These are phyloP conservation scores for Pleurotus djamor DNA, from an alignment of 768 basidiomycete genomes.

Conservation along the genomic window DNA sequence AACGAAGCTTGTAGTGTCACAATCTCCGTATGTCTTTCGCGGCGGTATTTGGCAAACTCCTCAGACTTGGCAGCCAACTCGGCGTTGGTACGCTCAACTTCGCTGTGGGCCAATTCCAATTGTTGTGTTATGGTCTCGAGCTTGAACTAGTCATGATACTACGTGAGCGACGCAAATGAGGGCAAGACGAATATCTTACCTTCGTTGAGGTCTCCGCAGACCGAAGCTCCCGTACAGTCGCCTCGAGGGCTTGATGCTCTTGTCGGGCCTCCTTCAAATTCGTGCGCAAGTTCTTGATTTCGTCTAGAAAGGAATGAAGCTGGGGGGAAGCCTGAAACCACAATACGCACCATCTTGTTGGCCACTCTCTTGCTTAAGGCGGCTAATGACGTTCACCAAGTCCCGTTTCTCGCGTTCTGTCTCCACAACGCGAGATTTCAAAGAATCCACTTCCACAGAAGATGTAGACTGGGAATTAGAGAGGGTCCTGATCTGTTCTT, in stretches of 20 bases:
- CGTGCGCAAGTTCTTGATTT: conserved; percentile 63
- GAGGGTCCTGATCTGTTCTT: conserved; percentile 55
- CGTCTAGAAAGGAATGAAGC: conserved; percentile 41
- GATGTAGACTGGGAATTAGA: conserved; percentile 61
- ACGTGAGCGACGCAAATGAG: conserved; percentile 2
- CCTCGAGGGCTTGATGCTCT: conserved; percentile 67
- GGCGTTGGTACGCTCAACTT: conserved; percentile 66
- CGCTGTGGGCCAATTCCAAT: conserved; percentile 71
- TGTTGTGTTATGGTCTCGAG: conserved; percentile 83
- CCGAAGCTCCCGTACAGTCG: conserved; percentile 68
- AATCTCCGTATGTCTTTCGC: conserved; percentile 77
- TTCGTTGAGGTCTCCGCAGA: conserved; percentile 77
- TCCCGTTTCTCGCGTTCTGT: conserved; percentile 90
- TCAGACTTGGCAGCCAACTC: conserved; percentile 76
- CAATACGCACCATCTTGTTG: conserved; percentile 70
- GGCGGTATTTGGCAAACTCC: conserved; percentile 81
- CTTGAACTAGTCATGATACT: conserved; percentile 61
- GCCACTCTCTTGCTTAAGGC: conserved; percentile 71
- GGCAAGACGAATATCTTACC: conserved; percentile 30
- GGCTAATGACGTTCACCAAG: conserved; percentile 78
- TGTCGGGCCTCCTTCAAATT: conserved; percentile 75
- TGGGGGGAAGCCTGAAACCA: conserved; percentile 1
- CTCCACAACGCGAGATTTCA: conserved; percentile 67
- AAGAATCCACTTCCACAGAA: conserved; percentile 53
- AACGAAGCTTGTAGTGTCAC: conserved; percentile 73